Conservation (phyloP, 257 asterid species). For the Nicotiana otophora region DNA sequence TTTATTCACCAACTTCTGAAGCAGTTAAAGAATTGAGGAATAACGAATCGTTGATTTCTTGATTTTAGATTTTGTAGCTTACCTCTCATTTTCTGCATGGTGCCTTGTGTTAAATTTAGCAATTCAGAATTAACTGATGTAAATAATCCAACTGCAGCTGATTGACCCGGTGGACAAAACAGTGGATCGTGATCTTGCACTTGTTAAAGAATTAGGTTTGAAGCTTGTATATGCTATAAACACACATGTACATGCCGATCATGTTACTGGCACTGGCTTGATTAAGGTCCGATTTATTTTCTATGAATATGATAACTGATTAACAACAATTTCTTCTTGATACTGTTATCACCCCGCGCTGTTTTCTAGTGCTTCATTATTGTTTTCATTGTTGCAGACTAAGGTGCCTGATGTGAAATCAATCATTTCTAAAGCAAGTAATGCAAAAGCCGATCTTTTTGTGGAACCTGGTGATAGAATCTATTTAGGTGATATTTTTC, state of each 20-base stretch:
- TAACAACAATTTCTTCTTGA: too few relatives aligned
- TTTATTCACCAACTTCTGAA: neutral
- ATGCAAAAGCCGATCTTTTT: slow-evolving; percentile 78
- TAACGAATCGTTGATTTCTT: neutral
- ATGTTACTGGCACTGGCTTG: slow-evolving; percentile 84
- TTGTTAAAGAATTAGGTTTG: slow-evolving; percentile 82
- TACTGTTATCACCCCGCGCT: too few relatives aligned
- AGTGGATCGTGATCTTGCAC: slow-evolving; percentile 79
- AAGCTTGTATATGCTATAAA: slow-evolving; percentile 86
- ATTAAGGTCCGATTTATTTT: slow-evolving; percentile 53
- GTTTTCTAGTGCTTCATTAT: slow-evolving; percentile 2
- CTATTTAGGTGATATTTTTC: slow-evolving; percentile 65
- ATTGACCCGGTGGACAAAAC: slow-evolving; percentile 90
- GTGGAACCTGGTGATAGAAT: slow-evolving; percentile 83
- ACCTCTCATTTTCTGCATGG: neutral
- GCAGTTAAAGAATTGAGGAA: neutral
- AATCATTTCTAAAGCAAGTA: slow-evolving; percentile 89
- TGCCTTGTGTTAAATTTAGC: neutral
- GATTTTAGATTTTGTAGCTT: neutral
- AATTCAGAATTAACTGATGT: neutral
- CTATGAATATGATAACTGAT: neutral
- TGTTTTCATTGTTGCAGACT: slow-evolving; percentile 38
- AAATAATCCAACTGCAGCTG: slow-evolving; percentile 42
- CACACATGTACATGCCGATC: slow-evolving; percentile 99
- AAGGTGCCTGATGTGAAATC: slow-evolving; percentile 77